phyloP scores from a whole-genome alignment of 192 early-diverging fungal genomes.

The Coemansia sp. region DNA sequence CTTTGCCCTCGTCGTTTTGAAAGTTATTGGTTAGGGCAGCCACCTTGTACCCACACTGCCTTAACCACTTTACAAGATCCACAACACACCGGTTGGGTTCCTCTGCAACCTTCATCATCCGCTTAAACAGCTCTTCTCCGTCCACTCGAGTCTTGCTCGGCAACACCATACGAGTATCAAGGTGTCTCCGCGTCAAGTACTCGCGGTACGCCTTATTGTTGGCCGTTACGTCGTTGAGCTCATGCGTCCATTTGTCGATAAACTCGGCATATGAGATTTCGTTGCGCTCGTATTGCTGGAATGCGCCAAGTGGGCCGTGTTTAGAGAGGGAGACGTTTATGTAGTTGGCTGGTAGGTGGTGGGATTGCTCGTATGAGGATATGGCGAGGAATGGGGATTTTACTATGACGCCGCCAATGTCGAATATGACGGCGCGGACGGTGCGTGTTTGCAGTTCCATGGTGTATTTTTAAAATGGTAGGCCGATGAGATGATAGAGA shows the following conservation, averaged over 20 bases:
- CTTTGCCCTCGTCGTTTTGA: conserved; percentile 23
- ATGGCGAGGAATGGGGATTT: conserved; percentile 79
- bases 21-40: conserved; percentile 89
- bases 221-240: conserved; percentile 41
- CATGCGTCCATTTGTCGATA: conserved; percentile 28
- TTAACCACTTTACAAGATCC: conserved; percentile 33
- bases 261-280: conserved; percentile 36
- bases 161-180: conserved; percentile 35
- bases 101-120: conserved; percentile 39
- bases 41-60: conserved; percentile 60
- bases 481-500: not conserved
- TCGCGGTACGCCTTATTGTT: conserved; percentile 42
- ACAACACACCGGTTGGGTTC: conserved; percentile 26
- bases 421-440: conserved; percentile 77
- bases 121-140: conserved; percentile 28
- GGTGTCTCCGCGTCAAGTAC: conserved; percentile 30
- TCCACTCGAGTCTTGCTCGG: conserved; percentile 22
- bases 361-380: conserved; percentile 62
- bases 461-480: not conserved
- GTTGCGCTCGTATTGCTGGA: conserved; percentile 59
- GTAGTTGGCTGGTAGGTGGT: conserved; percentile 75
- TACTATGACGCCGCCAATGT: conserved; percentile 83
- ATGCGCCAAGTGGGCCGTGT: conserved; percentile 54
- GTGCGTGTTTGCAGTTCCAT: not conserved
- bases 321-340: conserved; percentile 75